Evolutionary conservation across 805 yeast genomes (phyloP).

Genomic region (Hanseniaspora lachancei): DNA sequence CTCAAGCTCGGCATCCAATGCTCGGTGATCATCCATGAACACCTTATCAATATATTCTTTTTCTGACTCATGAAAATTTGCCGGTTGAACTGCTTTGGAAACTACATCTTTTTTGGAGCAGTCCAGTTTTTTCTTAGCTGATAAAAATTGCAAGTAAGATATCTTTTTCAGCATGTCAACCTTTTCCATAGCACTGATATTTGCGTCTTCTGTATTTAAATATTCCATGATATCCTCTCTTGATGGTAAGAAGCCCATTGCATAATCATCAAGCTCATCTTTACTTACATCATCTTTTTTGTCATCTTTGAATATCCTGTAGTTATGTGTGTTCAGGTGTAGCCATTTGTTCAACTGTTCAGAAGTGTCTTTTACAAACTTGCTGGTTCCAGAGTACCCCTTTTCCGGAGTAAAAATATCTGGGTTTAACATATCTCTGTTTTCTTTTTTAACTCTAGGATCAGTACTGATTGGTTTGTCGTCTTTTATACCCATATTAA

Average conservation of each 20-base stretch:
- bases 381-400: slow-evolving; percentile 35
- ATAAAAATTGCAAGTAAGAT: slow-evolving; percentile 54
- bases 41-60: slow-evolving; percentile 16
- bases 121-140: slow-evolving; percentile 30
- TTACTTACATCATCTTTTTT: slow-evolving; percentile 19
- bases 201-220: slow-evolving; percentile 36
- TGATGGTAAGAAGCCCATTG: slow-evolving; percentile 38
- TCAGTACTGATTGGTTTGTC: slow-evolving; percentile 71
- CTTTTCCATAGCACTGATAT: slow-evolving; percentile 40
- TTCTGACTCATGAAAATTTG: neutral
- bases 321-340: slow-evolving; percentile 29
- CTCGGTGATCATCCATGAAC: slow-evolving; percentile 20
- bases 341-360: slow-evolving; percentile 47
- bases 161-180: slow-evolving; percentile 62
- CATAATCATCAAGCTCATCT: slow-evolving; percentile 8
- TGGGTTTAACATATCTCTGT: slow-evolving; percentile 62
- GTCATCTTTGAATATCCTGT: slow-evolving; percentile 24
- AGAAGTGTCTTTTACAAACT: slow-evolving; percentile 42
- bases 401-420: slow-evolving; percentile 44
- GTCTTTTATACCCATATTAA: slow-evolving; percentile 73
- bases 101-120: slow-evolving; percentile 9
- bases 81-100: neutral
- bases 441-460: slow-evolving; percentile 58
- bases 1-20: slow-evolving; percentile 24
- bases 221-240: slow-evolving; percentile 44